Conservation (phyloP, 208 protist species). For the Angomonas ambiguus region DNA sequence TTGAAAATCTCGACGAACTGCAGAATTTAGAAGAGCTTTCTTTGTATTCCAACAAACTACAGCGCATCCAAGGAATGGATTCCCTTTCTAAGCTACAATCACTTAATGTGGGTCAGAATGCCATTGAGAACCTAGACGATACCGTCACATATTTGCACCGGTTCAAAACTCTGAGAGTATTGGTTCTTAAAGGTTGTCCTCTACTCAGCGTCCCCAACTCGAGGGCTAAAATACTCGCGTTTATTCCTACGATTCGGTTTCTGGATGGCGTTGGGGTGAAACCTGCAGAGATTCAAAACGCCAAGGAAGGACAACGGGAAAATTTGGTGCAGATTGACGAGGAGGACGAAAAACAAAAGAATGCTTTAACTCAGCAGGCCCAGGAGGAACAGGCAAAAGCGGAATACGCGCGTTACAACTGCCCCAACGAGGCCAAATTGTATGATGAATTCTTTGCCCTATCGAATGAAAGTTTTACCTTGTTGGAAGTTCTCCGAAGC, state of each 20-base stretch:
- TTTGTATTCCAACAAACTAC: conserved; percentile 88
- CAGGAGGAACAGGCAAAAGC: conserved; percentile 34
- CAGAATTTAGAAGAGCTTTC: conserved; percentile 86
- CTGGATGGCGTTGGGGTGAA: conserved; percentile 54
- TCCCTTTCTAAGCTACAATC: conserved; percentile 67
- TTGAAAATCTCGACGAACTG: conserved; percentile 82
- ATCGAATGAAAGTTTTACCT: conserved; percentile 48
- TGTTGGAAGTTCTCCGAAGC: conserved; percentile 48
- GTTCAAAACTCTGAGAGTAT: conserved; percentile 54
- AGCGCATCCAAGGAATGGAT: conserved; percentile 59
- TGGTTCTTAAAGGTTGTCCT: conserved; percentile 82
- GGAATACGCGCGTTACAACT: conserved; percentile 77
- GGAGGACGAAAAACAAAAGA: conserved; percentile 52
- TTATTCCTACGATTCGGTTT: conserved; percentile 65
- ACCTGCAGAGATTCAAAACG: conserved; percentile 36
- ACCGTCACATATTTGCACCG: conserved; percentile 80
- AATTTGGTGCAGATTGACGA: conserved; percentile 78
- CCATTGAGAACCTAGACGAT: conserved; percentile 84
- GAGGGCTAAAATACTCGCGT: conserved; percentile 59
- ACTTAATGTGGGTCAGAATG: conserved; percentile 92
- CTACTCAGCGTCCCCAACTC: conserved; percentile 57
- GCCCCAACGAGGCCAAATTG: conserved; percentile 68
- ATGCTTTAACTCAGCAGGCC: conserved; percentile 26
- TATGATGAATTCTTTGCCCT: conserved; percentile 72
- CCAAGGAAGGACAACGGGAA: conserved; percentile 75